A percentile compares a stretch with the other conserved stretches of the same genome.
These are phyloP conservation scores for Withania somnifera DNA, from an alignment of 305 asterid species.

Conservation along the genomic window DNA sequence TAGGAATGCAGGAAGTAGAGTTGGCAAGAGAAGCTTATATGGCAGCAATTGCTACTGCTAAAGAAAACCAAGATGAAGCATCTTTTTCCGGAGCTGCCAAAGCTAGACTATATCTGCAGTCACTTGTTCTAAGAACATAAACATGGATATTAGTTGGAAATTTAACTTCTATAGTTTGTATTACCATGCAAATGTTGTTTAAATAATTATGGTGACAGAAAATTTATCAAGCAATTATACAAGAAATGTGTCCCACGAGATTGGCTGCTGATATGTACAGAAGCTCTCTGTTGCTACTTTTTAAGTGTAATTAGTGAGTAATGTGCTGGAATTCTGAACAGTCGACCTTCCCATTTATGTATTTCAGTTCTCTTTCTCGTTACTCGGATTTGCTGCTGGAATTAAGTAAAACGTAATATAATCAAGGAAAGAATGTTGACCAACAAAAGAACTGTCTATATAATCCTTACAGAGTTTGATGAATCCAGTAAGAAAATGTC, in stretches of 20 bases:
- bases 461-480: not conserved
- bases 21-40: conserved; percentile 66
- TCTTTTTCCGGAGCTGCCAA: conserved; percentile 62
- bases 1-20: conserved; percentile 48
- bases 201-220: not conserved
- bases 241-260: not conserved
- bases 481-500: not conserved
- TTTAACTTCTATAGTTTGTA: not conserved
- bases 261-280: not conserved
- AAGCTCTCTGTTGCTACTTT: not conserved
- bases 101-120: conserved; percentile 65
- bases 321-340: not conserved
- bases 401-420: not conserved
- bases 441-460: not conserved
- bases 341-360: not conserved
- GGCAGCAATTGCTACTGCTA: conserved; percentile 57
- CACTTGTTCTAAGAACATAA: conserved; percentile 31
- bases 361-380: not conserved
- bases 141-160: not conserved
- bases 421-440: not conserved
- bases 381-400: not conserved
- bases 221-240: not conserved
- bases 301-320: too few relatives aligned
- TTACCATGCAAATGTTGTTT: not conserved
- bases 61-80: conserved; percentile 53